These are phyloP conservation scores for Pichia inconspicua DNA, from an alignment of 1,139 yeast species.

Conservation along the genomic window DNA sequence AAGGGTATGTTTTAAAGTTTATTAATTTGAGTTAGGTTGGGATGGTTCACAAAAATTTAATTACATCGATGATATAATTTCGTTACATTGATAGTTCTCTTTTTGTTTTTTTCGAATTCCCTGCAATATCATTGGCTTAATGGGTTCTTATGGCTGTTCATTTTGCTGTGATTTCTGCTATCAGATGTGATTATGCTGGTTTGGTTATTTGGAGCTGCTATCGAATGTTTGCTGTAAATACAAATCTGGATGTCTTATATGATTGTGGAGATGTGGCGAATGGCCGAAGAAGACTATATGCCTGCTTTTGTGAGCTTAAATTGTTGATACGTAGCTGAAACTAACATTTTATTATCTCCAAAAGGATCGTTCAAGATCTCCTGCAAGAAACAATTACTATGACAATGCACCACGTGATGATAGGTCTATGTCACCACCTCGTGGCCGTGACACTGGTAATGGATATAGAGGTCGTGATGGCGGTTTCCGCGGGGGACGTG, in stretches of 20 bases:
- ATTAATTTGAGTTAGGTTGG: background rate
- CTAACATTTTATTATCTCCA: background rate
- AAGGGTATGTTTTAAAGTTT: slow-evolving; percentile 22
- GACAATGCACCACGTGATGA: slow-evolving; percentile 26
- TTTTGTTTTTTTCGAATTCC: background rate
- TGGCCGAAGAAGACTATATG: background rate
- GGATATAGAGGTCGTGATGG: slow-evolving; percentile 10
- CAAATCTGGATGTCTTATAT: background rate
- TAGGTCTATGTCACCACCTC: slow-evolving; percentile 11
- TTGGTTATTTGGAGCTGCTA: background rate
- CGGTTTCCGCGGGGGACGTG: background rate
- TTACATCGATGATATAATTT: background rate
- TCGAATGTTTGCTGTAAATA: background rate
- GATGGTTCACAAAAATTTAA: background rate
- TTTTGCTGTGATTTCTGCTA: background rate
- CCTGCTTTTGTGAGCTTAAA: background rate
- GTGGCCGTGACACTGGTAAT: background rate
- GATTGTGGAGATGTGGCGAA: background rate
- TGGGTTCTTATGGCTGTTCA: background rate
- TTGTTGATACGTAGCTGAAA: background rate
- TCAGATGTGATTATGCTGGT: background rate
- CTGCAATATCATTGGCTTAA: background rate
- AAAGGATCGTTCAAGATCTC: slow-evolving; percentile 31
- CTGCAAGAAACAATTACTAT: slow-evolving; percentile 27
- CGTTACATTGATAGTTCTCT: background rate